phyloP scores from a whole-genome alignment of 2,329 filamentous ascomycete species.

The Apiospora pterosperma region DNA sequence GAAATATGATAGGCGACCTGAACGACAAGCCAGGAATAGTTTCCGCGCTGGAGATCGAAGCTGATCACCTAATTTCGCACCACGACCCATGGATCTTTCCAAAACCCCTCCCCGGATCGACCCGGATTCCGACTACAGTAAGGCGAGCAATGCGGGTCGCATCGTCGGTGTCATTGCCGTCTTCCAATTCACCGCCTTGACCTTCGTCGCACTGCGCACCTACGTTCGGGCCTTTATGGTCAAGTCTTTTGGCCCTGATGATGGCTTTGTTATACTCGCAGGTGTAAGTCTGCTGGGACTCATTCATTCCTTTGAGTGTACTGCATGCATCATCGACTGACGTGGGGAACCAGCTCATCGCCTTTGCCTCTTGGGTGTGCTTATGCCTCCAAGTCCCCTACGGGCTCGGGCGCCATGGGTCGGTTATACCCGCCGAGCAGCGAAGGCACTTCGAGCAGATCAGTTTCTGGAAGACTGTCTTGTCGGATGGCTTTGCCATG shows the following conservation, averaged over 20 bases:
- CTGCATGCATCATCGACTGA: background rate
- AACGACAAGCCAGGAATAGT: background rate
- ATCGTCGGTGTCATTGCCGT: background rate
- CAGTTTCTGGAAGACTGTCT: background rate
- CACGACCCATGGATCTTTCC: background rate
- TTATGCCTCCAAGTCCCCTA: background rate
- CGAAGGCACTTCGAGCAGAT: background rate
- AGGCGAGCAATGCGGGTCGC: background rate
- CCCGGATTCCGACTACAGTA: background rate
- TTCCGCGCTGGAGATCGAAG: background rate
- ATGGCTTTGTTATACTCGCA: background rate
- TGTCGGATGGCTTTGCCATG: background rate
- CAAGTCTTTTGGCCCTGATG: background rate
- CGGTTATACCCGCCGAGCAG: background rate
- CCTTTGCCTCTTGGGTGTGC: background rate
- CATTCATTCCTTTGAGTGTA: too few relatives aligned
- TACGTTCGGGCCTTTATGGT: background rate
- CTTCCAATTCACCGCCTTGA: background rate
- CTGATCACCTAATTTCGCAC: background rate
- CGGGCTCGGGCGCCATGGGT: background rate
- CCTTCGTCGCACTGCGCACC: background rate
- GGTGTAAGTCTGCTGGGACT: background rate
- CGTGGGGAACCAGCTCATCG: background rate
- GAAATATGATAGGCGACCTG: background rate
- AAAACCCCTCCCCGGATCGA: background rate